Base-by-base conservation (phyloP, 1,284 basidiomycete species). In the Anthracocystis walkeri region DNA sequence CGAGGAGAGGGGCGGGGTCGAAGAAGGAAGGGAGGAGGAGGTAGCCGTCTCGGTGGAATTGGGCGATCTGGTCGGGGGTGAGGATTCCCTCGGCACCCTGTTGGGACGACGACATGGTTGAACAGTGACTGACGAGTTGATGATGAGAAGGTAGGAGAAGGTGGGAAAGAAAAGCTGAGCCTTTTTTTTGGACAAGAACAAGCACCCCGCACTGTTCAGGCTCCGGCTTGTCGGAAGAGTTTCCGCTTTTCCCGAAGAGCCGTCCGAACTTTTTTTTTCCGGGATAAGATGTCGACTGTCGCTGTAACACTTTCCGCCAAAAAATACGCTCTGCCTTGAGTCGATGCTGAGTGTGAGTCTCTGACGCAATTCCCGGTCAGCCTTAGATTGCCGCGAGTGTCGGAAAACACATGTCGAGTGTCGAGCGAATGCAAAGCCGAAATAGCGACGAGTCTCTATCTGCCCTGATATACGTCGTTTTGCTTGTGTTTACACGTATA, bases 11-110 rank as follows among this genome's bases (percentile, higher is more conserved):
- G 10, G 87, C 82, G 42, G 92, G 90, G 7, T 89, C 88, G 65
- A 95, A 88, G 86, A 97, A 97, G 18, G 86, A 86, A 0, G 91
- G 92, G 25, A 98, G 83, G 60, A 93, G 86, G 27, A 96, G 89
- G 83, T 95, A 97, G 49, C 94, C 82, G 48, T 81, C 71, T 2
- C 60, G 50, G n/a, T 81, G 76, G 63, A 80, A 83, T 33, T 76
- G 72, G 16, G 44, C 63, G 12, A 81, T 49, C 48, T 81, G 78
- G 18, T 45, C 55, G 2, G 65, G 35, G 0, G 75, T 60, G 31
- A 82, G 74, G n/a, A 23, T 33, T 38, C 70, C 64, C 1, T 25
- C 31, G 40, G 20, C 4, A 29, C 0, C 25, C 31, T 45, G 14
- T 7, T 18, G 7, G 2, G 49, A 23, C n/a, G 53, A 29, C 14